phyloP scores from a whole-genome alignment of 2,329 filamentous ascomycete species.

The Colletotrichum limetticola region DNA sequence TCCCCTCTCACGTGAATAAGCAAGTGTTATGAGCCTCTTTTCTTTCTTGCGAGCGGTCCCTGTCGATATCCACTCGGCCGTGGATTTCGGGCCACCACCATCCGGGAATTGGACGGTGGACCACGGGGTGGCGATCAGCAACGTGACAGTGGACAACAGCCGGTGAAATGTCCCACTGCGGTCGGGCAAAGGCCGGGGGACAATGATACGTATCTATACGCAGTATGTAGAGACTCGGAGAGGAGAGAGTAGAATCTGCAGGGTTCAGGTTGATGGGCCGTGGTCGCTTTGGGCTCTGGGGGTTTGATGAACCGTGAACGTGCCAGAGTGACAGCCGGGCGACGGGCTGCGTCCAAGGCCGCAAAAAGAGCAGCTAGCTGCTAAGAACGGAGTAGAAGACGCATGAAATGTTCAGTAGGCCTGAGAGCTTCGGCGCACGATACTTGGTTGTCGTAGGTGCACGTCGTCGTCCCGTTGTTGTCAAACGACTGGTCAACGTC shows the following conservation, averaged over 20 bases:
- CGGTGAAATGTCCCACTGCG: slow-evolving; percentile 10
- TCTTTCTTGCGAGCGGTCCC: slow-evolving; percentile 13
- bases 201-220: neutral
- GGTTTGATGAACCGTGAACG: neutral
- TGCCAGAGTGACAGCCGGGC: slow-evolving; percentile 28
- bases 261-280: slow-evolving; percentile 12
- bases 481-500: slow-evolving; percentile 26
- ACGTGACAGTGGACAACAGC: slow-evolving; percentile 26
- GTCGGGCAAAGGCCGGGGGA: slow-evolving; percentile 31
- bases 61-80: slow-evolving; percentile 21
- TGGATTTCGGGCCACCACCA: slow-evolving; percentile 23
- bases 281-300: slow-evolving; percentile 12
- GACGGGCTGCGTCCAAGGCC: slow-evolving; percentile 25
- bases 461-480: slow-evolving; percentile 17
- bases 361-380: slow-evolving; percentile 10
- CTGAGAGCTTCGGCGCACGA: slow-evolving; percentile 18
- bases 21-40: slow-evolving; percentile 15
- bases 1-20: neutral
- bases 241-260: neutral
- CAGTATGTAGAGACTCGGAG: neutral
- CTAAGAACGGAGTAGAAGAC: neutral
- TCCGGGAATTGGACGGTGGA: slow-evolving; percentile 24
- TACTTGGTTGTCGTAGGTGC: neutral
- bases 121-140: slow-evolving; percentile 34
- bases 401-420: neutral